Percentiles rank a stretch among this genome's conserved stretches.
These are phyloP conservation scores for Schwanniomyces sp. DNA, from an alignment of 805 yeast genomes.

Conservation along the genomic window DNA sequence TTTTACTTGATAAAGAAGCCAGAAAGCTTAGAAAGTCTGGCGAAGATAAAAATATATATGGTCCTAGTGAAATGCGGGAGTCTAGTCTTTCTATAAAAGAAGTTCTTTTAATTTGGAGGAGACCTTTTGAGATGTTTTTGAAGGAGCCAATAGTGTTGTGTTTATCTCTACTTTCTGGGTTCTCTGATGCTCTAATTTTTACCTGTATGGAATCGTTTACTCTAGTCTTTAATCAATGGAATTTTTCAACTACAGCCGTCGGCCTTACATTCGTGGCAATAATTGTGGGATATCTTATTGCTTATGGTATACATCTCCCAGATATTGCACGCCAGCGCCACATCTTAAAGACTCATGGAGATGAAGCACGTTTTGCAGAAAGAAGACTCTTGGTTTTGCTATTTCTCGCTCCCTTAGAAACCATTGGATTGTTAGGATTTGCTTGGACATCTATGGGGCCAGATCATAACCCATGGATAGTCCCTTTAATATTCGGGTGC, in stretches of 20 bases:
- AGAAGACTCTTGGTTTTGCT: conserved; percentile 31
- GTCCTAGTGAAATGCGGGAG: conserved; percentile 30
- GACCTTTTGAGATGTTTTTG: conserved; percentile 27
- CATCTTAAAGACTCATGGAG: conserved; percentile 21
- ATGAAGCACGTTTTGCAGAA: conserved; percentile 24
- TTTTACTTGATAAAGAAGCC: conserved; percentile 37
- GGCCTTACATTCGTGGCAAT: conserved; percentile 36
- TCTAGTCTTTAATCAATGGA: conserved; percentile 34
- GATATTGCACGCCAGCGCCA: conserved; percentile 30
- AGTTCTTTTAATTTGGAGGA: conserved; percentile 8
- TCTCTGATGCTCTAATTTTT: conserved; percentile 41
- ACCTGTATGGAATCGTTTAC: conserved; percentile 37
- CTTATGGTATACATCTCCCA: conserved; percentile 31
- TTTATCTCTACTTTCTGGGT: conserved; percentile 38
- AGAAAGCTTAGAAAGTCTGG: conserved; percentile 33
- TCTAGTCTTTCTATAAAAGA: conserved; percentile 19
- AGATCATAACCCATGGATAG: conserved; percentile 37
- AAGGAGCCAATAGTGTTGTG: conserved; percentile 29
- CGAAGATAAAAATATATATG: conserved; percentile 29
- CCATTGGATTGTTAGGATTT: conserved; percentile 40
- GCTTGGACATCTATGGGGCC: conserved; percentile 46
- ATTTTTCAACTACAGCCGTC: conserved; percentile 22
- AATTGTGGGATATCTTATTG: conserved; percentile 34
- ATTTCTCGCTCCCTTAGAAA: conserved; percentile 36
- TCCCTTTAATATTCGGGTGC: conserved; percentile 37